Evolutionary conservation across 805 yeast species (phyloP), one percentile per base, ranked within the genome.

Genomic region (Yarrowia deformans): DNA sequence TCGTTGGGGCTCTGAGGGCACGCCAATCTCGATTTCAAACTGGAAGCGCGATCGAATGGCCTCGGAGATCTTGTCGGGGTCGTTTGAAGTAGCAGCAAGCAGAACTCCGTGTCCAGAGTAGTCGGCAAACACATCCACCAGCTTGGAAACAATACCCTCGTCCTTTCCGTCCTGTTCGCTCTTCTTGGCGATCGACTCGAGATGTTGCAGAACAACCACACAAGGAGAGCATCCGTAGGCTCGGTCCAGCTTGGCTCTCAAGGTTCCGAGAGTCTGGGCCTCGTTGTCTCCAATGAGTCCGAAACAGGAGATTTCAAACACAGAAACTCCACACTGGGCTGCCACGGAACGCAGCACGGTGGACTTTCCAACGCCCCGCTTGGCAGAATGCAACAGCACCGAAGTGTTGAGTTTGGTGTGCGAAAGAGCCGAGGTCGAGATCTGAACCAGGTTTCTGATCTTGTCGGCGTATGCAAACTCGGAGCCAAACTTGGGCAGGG

Each of bases 1-100:
- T 74, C 99, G 84, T 78, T 95, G 98, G 0, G 73, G 69, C 75
- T 94, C 98, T 23, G 83, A 81, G 0, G 98, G 97, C 1, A 93
- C 96, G 3, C 86, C 83, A 10, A 94, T 82, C 18, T 85, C 85
- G 19, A 93, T 80, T 74, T 91, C 97, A 78, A 93, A 93, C 74
- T 88, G 90, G 73, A 93, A 83, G 54, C 84, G 81, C 61, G 90
- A 85, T 72, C 96, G 83, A 1, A 93, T 77, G 23, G 84, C 82
- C 64, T 87, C 90, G 34, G 91, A 85, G 14, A 94, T 76, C 66
- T 84, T 82, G 72, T 91, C 97, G 1, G 87, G 80, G 71, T 91
- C 91, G 71, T 86, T 85, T 2, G 84, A 81, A 7, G 97, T 88
- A 3, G 90, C 91, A 50, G 90, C 81, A 18, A 93, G 80, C 0